Evolutionary conservation across 345 rosid genomes (phyloP), one percentile per base, ranked within the genome.

Genomic region (Acer yangbiense): DNA sequence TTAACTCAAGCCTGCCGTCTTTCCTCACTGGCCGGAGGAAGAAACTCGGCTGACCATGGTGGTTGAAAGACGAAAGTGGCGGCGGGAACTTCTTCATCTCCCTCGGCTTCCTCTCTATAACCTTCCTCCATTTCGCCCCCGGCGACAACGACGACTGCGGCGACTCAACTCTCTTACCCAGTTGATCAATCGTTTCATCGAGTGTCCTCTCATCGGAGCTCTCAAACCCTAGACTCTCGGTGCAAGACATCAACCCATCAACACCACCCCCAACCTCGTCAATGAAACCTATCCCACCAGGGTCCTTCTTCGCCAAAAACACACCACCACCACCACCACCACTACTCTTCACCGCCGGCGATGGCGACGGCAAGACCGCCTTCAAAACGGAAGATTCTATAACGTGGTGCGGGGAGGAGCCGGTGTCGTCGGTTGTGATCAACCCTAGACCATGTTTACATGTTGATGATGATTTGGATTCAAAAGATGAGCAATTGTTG

Each of bases 211-310:
- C 92, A 50, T 88, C 90, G 10, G 82, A 92, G 77, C 98, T 94
- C 90, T 94, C 98, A 60, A 90, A 92, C 74, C 98, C 98, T 17
- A 94, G 81, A 76, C 93, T 89, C 89, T 94, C 98, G 2, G 97
- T 94, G 69, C 97, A 94, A 11, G 92, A 89, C 91, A 78, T 87
- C 76, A 92, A 70, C 41, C 95, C 93, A 66, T 86, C 82, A 70
- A 81, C 82, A 7, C 81, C 88, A 0, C 88, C 88, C 4, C 89
- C 92, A 7, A 83, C 73, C 58, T 88, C 87, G 35, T 90, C 91
- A 29, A 81, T 23, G 78, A 86, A 88, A 2, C 87, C 82, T 10
- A 83, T 64, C 74, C 82, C 87, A 3, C 81, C 84, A 0, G 79
- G 87, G 61, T 84, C 90, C 65, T 78, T 86, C 81, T 75, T 87